Evolutionary conservation across 108 stramenopile genomes (phyloP).

Genomic region (Asterionellopsis glacialis): DNA sequence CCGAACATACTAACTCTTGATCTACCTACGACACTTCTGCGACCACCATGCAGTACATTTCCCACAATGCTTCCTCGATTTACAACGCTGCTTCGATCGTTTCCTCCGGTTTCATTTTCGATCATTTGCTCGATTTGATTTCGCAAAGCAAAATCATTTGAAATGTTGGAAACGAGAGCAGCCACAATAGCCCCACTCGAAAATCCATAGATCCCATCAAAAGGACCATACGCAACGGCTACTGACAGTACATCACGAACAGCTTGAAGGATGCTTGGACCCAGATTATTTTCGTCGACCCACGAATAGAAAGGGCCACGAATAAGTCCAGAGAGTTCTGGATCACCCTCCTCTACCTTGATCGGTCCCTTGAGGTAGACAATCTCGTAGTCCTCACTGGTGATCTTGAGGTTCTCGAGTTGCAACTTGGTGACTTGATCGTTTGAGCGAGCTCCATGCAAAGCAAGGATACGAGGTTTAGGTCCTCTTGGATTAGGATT

Average conservation of each 20-base stretch:
- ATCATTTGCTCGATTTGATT: background rate
- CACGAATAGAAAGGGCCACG: slow-evolving; percentile 7
- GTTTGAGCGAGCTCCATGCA: slow-evolving; percentile 7
- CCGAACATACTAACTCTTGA: background rate
- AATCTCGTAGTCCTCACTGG: slow-evolving; percentile 10
- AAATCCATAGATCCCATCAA: slow-evolving; percentile 4
- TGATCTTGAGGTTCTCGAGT: slow-evolving; percentile 8
- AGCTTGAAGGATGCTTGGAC: background rate
- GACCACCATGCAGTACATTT: too few species aligned
- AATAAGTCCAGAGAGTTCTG: background rate
- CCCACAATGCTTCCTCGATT: too few species aligned
- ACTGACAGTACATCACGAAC: background rate
- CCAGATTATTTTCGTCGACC: background rate
- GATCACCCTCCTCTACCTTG: background rate
- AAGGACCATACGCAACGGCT: background rate
- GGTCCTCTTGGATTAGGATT: too few species aligned
- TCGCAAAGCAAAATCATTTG: background rate
- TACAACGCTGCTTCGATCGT: too few species aligned
- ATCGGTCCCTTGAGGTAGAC: slow-evolving; percentile 6
- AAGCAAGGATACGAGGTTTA: too few species aligned
- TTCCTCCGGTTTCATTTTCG: too few species aligned
- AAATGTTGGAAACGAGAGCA: background rate
- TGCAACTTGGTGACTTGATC: slow-evolving; percentile 10
- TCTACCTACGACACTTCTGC: too few species aligned
- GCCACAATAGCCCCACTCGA: slow-evolving; percentile 1